These are phyloP conservation scores for Mucor lusitanicus DNA, from an alignment of 371 early-diverging fungal genomes.

Conservation along the genomic window DNA sequence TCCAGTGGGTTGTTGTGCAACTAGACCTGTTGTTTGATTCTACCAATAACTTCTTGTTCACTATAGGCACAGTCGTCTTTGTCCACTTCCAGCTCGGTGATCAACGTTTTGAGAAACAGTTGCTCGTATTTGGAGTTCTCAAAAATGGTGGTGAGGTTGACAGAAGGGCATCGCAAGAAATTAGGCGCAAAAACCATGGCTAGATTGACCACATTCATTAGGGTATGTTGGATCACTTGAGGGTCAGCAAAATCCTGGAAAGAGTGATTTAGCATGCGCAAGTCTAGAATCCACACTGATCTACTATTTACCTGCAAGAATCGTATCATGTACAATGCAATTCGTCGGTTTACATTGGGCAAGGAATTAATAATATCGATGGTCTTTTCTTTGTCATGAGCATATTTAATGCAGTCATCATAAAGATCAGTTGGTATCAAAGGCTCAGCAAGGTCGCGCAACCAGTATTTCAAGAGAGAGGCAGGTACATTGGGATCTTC, in stretches of 20 bases:
- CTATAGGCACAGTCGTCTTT: conserved; percentile 27
- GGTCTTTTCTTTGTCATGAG: conserved; percentile 61
- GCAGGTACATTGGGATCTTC: conserved; percentile 92
- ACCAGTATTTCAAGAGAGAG: conserved; percentile 92
- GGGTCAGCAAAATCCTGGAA: conserved; percentile 73
- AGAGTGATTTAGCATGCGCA: neutral
- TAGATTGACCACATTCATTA: conserved; percentile 88
- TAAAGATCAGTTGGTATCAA: conserved; percentile 83
- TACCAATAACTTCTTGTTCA: conserved; percentile 12
- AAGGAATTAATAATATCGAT: conserved; percentile 63
- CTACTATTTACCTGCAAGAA: conserved; percentile 67
- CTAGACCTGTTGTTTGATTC: conserved; percentile 5
- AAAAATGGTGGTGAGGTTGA: conserved; percentile 74
- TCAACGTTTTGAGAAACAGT: conserved; percentile 41
- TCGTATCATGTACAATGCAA: conserved; percentile 74
- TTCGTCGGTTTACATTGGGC: conserved; percentile 76
- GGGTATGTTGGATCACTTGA: conserved; percentile 67
- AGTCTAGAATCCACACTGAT: neutral
- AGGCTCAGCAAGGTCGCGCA: conserved; percentile 91
- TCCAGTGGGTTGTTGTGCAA: too few relatives aligned
- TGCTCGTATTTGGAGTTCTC: conserved; percentile 78
- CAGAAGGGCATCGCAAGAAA: conserved; percentile 86
- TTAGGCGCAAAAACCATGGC: conserved; percentile 97
- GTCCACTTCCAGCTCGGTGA: conserved; percentile 26
- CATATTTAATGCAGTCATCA: conserved; percentile 62